Conservation (phyloP, 2,329 filamentous ascomycete species). For the Fusarium sp. region DNA sequence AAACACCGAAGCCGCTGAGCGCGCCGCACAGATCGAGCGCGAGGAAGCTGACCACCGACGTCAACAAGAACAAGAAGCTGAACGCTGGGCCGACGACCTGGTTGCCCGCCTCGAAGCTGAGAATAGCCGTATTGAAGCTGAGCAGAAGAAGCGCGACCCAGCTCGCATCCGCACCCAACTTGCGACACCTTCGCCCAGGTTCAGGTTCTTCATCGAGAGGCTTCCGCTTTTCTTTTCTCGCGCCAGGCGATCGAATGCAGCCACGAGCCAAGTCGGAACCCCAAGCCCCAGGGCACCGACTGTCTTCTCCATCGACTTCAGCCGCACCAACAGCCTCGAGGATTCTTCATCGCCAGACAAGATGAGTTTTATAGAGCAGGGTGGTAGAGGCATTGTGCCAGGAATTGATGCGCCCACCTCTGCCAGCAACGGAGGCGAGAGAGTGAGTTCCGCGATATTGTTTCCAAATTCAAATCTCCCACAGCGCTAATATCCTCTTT, state of each 20-base stretch:
- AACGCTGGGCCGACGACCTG: constrained; percentile 55
- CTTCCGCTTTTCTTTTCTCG: constrained; percentile 62
- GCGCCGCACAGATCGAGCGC: constrained; percentile 40
- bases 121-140: constrained; percentile 64
- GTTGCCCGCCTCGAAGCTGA: constrained; percentile 64
- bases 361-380: constrained; percentile 61
- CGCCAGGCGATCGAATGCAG: constrained; percentile 57
- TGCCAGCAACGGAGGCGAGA: constrained; percentile 84
- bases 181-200: constrained; percentile 52
- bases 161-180: constrained; percentile 63
- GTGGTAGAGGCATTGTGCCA: constrained; percentile 63
- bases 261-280: constrained; percentile 51
- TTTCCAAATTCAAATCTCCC: neutral
- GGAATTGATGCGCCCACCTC: constrained; percentile 83
- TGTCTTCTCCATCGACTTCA: constrained; percentile 55
- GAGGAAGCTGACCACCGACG: constrained; percentile 25
- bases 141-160: constrained; percentile 66
- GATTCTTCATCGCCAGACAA: constrained; percentile 46
- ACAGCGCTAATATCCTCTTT: constrained; percentile 24
- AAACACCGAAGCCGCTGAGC: constrained; percentile 40
- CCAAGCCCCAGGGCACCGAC: constrained; percentile 54
- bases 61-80: constrained; percentile 44
- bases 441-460: constrained; percentile 67
- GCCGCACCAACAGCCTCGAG: constrained; percentile 54
- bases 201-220: constrained; percentile 62